Conservation (phyloP, 345 rosid species). For the Eucalyptus pauciflora region DNA sequence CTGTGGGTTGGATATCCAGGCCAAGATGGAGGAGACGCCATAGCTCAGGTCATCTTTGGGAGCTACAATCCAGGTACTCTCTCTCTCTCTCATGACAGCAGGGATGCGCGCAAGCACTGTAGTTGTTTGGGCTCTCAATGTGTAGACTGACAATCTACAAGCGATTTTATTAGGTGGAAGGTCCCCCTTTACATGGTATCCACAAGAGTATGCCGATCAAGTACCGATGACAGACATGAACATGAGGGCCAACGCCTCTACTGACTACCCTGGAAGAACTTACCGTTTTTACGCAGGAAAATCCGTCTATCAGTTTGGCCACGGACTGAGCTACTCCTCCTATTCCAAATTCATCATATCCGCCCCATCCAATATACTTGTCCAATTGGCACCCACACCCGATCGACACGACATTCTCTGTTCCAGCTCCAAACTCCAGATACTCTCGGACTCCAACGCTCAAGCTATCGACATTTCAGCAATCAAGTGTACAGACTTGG, state of each 20-base stretch:
- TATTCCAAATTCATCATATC: conserved; percentile 22
- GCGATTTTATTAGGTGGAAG: conserved; percentile 20
- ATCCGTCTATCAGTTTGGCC: conserved; percentile 25
- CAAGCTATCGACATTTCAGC: conserved; percentile 21
- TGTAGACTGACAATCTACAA: background rate
- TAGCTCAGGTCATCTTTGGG: background rate
- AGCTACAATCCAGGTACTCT: background rate
- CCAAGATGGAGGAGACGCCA: background rate
- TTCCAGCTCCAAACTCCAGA: background rate
- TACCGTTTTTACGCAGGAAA: conserved; percentile 34
- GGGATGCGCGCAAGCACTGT: background rate
- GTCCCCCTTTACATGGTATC: conserved; percentile 44
- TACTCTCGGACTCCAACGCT: background rate
- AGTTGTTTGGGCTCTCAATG: background rate
- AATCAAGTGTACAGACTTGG: conserved; percentile 15
- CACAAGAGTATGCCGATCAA: conserved; percentile 18
- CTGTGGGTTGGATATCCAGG: background rate
- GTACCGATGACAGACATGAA: conserved; percentile 47
- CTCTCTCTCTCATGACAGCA: background rate
- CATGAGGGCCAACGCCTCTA: conserved; percentile 28
- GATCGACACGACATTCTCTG: background rate
- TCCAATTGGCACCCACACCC: background rate
- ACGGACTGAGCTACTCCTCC: conserved; percentile 39
- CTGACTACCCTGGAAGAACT: conserved; percentile 35
- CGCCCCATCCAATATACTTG: conserved; percentile 13